These are phyloP conservation scores for Hortiboletus rubellus DNA, from an alignment of 1,284 basidiomycete genomes.

Conservation along the genomic window DNA sequence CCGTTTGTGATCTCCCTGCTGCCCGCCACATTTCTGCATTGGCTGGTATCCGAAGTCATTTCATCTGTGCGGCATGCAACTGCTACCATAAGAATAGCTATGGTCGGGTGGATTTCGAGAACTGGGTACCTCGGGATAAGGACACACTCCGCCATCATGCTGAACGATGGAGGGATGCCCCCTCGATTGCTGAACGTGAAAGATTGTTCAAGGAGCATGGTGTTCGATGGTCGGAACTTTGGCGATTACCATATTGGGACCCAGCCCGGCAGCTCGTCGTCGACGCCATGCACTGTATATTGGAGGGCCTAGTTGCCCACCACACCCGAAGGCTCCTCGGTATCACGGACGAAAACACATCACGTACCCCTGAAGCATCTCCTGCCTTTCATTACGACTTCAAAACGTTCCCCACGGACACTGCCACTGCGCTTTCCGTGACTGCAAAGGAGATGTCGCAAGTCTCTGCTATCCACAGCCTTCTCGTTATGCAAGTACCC, in stretches of 20 bases:
- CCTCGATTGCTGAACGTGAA: neutral
- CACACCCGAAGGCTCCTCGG: slow-evolving; percentile 3
- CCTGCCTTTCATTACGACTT: slow-evolving; percentile 5
- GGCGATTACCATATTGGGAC: slow-evolving; percentile 23
- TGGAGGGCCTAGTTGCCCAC: slow-evolving; percentile 15
- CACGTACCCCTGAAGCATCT: neutral
- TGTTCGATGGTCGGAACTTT: slow-evolving; percentile 15
- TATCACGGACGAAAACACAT: neutral
- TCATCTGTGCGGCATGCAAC: slow-evolving; percentile 8
- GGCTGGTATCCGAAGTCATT: slow-evolving; percentile 11
- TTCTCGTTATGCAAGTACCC: neutral
- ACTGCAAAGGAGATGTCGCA: slow-evolving; percentile 6
- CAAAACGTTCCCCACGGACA: neutral
- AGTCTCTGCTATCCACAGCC: neutral
- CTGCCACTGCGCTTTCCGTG: neutral
- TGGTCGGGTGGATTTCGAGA: slow-evolving; percentile 2
- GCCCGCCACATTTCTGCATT: slow-evolving; percentile 6
- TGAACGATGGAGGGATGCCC: slow-evolving; percentile 16
- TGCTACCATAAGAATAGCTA: slow-evolving; percentile 17
- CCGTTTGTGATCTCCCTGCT: slow-evolving; percentile 11
- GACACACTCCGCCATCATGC: neutral
- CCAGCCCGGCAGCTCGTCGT: slow-evolving; percentile 13
- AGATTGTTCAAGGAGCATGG: slow-evolving; percentile 15
- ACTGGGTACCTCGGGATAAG: slow-evolving; percentile 10
- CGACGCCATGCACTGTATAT: slow-evolving; percentile 21